Conservation (phyloP, 768 basidiomycete genomes). For the Kwoniella heveanensis region DNA sequence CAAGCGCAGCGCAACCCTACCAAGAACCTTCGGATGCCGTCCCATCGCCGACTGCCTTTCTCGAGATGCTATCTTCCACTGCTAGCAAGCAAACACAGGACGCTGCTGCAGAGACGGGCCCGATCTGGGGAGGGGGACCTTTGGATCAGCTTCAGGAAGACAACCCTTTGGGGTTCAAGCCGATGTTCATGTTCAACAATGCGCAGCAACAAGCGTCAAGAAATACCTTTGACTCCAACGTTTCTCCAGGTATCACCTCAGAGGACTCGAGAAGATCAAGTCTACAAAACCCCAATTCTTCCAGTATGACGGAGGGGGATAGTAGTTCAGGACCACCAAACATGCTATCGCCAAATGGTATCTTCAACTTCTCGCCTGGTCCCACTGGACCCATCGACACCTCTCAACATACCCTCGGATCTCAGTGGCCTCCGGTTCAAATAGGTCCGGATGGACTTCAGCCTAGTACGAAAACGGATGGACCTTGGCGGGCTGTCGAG, state of each 20-base stretch:
- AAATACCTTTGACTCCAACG: background rate
- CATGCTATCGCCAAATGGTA: constrained; percentile 38
- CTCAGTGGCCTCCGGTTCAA: constrained; percentile 24
- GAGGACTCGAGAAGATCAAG: constrained; percentile 19
- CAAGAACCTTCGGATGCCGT: constrained; percentile 17
- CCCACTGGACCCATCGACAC: constrained; percentile 22
- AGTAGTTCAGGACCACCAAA: constrained; percentile 6
- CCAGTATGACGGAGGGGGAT: background rate
- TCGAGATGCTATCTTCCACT: constrained; percentile 49
- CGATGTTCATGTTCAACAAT: constrained; percentile 16
- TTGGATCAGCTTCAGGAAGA: background rate
- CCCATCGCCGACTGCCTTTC: constrained; percentile 45
- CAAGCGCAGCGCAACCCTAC: constrained; percentile 3
- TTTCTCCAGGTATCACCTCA: constrained; percentile 4
- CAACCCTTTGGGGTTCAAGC: constrained; percentile 1
- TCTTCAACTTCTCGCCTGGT: constrained; percentile 50
- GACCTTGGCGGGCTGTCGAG: constrained; percentile 42
- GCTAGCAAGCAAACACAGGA: constrained; percentile 30
- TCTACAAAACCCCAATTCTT: constrained; percentile 4
- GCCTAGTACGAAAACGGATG: constrained; percentile 25
- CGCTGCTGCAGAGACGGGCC: background rate
- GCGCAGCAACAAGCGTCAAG: background rate
- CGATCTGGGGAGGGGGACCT: constrained; percentile 8
- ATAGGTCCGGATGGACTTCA: constrained; percentile 15
- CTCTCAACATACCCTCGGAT: constrained; percentile 8